Evolutionary conservation across 169 alveolate species (phyloP).

Genomic region (Miamiensis avidus): DNA sequence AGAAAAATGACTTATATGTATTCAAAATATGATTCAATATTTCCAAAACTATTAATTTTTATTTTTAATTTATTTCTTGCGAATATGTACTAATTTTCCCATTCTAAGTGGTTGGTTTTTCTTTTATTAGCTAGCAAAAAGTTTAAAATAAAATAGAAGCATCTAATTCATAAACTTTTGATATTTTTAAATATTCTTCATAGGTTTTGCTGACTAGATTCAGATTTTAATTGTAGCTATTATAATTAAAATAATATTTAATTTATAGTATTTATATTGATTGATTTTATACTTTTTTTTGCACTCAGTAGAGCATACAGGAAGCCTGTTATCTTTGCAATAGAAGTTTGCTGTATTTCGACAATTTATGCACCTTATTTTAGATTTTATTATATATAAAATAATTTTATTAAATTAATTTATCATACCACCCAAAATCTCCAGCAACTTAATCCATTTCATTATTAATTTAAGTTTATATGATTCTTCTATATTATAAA

Average conservation of each 20-base stretch:
- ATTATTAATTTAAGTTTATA: conserved; percentile 40
- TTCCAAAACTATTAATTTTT: neutral
- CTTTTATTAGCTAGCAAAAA: neutral
- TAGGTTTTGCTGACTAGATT: conserved; percentile 5
- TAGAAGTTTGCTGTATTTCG: conserved; percentile 81
- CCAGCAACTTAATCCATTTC: conserved; percentile 66
- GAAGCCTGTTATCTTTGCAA: conserved; percentile 77
- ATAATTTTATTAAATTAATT: too few species aligned
- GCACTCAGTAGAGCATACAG: conserved; percentile 86
- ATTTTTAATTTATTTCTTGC: neutral
- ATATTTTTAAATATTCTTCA: conserved; percentile 21
- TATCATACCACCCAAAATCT: conserved; percentile 58
- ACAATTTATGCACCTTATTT: conserved; percentile 79
- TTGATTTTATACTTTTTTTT: conserved; percentile 49
- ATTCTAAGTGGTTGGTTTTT: neutral
- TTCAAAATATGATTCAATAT: neutral
- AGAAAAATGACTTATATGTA: neutral
- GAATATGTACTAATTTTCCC: neutral
- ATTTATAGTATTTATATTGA: neutral
- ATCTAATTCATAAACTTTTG: conserved; percentile 15
- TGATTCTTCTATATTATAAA: conserved; percentile 15
- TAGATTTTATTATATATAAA: too few species aligned
- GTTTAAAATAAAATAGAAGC: conserved; percentile 1
- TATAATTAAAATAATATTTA: neutral
- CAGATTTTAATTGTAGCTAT: conserved; percentile 14